These are phyloP conservation scores for Leersia perrieri DNA, from an alignment of 176 grass and related monocot species.

Conservation along the genomic window DNA sequence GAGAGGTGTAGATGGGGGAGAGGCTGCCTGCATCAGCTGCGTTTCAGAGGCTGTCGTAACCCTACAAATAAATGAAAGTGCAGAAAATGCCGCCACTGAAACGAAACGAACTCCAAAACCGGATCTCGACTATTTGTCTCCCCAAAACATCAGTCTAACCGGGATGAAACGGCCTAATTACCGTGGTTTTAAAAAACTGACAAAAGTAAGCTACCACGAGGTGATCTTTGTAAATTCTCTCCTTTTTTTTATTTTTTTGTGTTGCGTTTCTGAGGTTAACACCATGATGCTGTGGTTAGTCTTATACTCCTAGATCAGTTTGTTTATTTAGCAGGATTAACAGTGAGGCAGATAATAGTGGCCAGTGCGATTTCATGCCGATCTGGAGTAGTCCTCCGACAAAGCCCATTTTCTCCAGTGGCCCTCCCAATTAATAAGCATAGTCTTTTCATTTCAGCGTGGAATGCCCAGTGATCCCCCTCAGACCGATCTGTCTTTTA, in stretches of 20 bases:
- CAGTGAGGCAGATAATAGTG: conserved; percentile 5
- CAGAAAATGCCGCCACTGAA: conserved; percentile 39
- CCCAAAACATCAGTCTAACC: neutral
- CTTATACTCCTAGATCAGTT: neutral
- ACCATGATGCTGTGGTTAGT: neutral
- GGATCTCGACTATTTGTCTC: conserved; percentile 42
- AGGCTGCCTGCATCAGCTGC: conserved; percentile 38
- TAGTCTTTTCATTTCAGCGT: conserved; percentile 39
- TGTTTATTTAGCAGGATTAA: neutral
- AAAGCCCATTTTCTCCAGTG: conserved; percentile 39
- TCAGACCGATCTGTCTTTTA: conserved; percentile 48
- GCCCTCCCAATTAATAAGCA: conserved; percentile 42
- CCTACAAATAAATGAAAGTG: conserved; percentile 19
- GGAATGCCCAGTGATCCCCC: conserved; percentile 35
- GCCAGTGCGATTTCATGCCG: conserved; percentile 35
- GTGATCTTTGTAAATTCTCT: neutral
- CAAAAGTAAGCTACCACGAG: neutral
- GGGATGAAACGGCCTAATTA: neutral
- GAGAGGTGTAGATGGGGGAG: conserved; percentile 16
- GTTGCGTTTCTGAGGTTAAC: neutral
- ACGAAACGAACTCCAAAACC: conserved; percentile 53
- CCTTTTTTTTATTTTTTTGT: neutral
- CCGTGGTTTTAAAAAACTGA: neutral
- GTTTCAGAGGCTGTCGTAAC: conserved; percentile 35
- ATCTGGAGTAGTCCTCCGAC: conserved; percentile 48